Evolutionary conservation across 2,329 filamentous ascomycete species (phyloP).

Genomic region (Aspergillus terreus): DNA sequence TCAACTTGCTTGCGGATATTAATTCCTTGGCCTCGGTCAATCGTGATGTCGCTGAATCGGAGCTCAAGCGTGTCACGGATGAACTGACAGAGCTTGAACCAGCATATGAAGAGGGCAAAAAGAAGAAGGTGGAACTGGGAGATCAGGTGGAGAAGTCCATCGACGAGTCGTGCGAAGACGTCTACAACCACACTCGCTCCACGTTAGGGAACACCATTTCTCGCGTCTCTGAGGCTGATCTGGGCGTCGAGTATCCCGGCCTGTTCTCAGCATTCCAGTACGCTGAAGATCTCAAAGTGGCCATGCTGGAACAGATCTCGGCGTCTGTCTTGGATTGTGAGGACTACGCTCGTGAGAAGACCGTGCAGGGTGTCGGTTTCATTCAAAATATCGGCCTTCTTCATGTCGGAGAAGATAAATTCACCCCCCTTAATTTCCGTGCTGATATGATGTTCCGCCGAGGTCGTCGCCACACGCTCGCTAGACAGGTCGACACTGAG

Average conservation of each 20-base stretch:
- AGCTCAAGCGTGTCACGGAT: constrained; percentile 75
- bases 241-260: constrained; percentile 83
- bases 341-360: constrained; percentile 74
- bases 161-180: constrained; percentile 77
- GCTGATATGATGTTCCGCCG: constrained; percentile 92
- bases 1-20: constrained; percentile 89
- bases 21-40: constrained; percentile 81
- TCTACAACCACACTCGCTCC: constrained; percentile 78
- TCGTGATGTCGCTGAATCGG: constrained; percentile 76
- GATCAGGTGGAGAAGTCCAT: constrained; percentile 78
- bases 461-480: constrained; percentile 69
- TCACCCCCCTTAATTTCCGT: constrained; percentile 80
- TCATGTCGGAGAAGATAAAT: constrained; percentile 78
- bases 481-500: constrained; percentile 79
- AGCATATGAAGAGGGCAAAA: constrained; percentile 76
- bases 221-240: constrained; percentile 70
- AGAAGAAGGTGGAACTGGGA: constrained; percentile 72
- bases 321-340: constrained; percentile 76
- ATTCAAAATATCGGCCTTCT: constrained; percentile 86
- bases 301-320: constrained; percentile 85
- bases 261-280: constrained; percentile 83
- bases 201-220: constrained; percentile 72
- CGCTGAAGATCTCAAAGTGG: constrained; percentile 85
- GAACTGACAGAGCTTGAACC: constrained; percentile 83
- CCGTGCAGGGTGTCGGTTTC: constrained; percentile 74